phyloP scores from a whole-genome alignment of 1,139 yeast genomes.

The Casaregolazyma lundiana region DNA sequence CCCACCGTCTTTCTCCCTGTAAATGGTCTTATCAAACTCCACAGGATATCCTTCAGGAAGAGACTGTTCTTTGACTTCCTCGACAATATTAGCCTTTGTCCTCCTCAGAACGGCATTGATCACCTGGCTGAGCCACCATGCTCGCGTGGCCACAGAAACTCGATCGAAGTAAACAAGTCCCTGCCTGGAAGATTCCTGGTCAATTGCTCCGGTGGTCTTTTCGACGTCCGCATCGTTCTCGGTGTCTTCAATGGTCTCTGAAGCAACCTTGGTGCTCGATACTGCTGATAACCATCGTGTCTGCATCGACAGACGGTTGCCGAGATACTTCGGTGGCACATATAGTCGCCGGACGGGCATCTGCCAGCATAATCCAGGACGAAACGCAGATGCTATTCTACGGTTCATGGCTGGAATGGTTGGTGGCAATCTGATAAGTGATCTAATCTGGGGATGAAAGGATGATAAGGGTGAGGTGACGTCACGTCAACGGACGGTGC shows the following conservation, averaged over 20 bases:
- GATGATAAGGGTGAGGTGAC: too few species aligned
- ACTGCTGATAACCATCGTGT: neutral
- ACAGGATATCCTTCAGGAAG: slow-evolving; percentile 42
- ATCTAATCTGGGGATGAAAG: too few species aligned
- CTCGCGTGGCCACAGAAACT: slow-evolving; percentile 25
- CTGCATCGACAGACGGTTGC: neutral
- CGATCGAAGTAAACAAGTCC: slow-evolving; percentile 41
- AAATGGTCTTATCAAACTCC: slow-evolving; percentile 45
- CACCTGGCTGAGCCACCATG: slow-evolving; percentile 14
- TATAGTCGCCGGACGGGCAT: too few species aligned
- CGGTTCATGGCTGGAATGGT: too few species aligned
- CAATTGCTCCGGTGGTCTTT: slow-evolving; percentile 52
- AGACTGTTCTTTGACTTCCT: slow-evolving; percentile 33
- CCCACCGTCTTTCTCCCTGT: slow-evolving; percentile 88
- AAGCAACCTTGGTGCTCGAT: neutral
- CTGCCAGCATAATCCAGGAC: too few species aligned
- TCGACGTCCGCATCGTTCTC: slow-evolving; percentile 42
- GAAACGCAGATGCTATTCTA: too few species aligned
- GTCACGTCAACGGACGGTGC: too few species aligned
- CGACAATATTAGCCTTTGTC: slow-evolving; percentile 14
- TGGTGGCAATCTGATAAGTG: too few species aligned
- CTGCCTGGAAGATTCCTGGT: slow-evolving; percentile 44
- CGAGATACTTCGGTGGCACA: too few species aligned
- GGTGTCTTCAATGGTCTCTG: slow-evolving; percentile 3
- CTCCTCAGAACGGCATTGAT: slow-evolving; percentile 18